A percentile compares a stretch with the other conserved stretches of the same genome.
Evolutionary conservation across 305 asterid genomes (phyloP).

Genomic region (Rubia tinctorum): DNA sequence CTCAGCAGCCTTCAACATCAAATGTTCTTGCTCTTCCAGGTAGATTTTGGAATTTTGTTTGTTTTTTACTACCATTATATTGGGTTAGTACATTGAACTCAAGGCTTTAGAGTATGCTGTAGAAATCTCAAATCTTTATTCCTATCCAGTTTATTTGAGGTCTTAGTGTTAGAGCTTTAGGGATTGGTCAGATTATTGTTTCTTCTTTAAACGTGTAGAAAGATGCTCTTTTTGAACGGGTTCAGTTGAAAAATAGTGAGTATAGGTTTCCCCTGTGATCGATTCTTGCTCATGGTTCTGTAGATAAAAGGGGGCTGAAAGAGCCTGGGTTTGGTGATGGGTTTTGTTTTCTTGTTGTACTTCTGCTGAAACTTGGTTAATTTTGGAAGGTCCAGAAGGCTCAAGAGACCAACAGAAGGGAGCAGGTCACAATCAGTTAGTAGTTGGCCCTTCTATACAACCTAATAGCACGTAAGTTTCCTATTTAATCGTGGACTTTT

Average conservation of each 20-base stretch:
- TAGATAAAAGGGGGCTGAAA: background rate
- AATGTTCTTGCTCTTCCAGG: conserved; percentile 87
- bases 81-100: background rate
- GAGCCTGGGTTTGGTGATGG: background rate
- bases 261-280: background rate
- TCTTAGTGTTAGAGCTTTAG: too few species aligned
- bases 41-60: conserved; percentile 15
- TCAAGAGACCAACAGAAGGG: conserved; percentile 45
- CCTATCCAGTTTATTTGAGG: background rate
- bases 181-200: too few species aligned
- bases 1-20: conserved; percentile 55
- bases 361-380: conserved; percentile 15
- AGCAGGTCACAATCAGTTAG: conserved; percentile 46
- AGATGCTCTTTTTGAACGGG: too few species aligned
- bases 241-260: too few species aligned
- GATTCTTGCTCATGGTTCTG: background rate
- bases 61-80: background rate
- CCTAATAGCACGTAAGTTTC: conserved; percentile 50
- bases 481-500: conserved; percentile 1
- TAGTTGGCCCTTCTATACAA: conserved; percentile 58
- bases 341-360: background rate
- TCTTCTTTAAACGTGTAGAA: too few species aligned
- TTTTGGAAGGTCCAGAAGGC: conserved; percentile 71
- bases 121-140: background rate
- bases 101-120: background rate